Base-by-base conservation (phyloP, 2,329 filamentous ascomycete genomes). In the Westerdykella aurantiaca region DNA sequence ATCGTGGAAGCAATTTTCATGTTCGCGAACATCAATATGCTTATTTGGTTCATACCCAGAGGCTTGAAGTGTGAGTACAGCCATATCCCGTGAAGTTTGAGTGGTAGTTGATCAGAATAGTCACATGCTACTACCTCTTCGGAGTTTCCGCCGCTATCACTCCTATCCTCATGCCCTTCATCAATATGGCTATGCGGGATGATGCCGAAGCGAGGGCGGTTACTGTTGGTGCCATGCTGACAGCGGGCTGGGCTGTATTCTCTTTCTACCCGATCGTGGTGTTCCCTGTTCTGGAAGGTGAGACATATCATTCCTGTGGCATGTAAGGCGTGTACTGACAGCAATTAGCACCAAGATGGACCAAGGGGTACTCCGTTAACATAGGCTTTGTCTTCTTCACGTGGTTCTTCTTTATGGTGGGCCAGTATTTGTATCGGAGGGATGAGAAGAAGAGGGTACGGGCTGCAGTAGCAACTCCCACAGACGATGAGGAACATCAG, bases 131-230 rank as follows among this genome's bases (percentile, higher is more conserved):
- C 41, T 66, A 66, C 39, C 52, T 66, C 3, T 58, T 66, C 4
- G 63, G 63, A 1, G 60, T 63, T 13, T 66, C 61, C 0, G 63
- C 61, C 31, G 61, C 63, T 13, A 44, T 64, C 1, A 66, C 63
- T 0, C 63, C 63, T 2, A 66, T 66, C 10, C 52, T 66, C 6
- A 64, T 66, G 61, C 63, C 63, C 0, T 66, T 66, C 33, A 61
- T 66, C 46, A 66, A 64, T 44, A 64, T 66, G 60, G 61, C 61
- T 12, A 44, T 66, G 31, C 58, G 61, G 6, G 60, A 66, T 34
- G 74, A 74, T 14, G 70, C 72, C 1, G 74, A 77, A 56, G 72
- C 75, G 14, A 66, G 74, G 0, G 70, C 73, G 2, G 52, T 77
- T 4, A 72, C 76, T 4, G 69, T 77, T 2, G 74, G 73, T 0